Evolutionary conservation across 257 asterid genomes (phyloP), one percentile per base, ranked within the genome.

Genomic region (Echites panduratus): DNA sequence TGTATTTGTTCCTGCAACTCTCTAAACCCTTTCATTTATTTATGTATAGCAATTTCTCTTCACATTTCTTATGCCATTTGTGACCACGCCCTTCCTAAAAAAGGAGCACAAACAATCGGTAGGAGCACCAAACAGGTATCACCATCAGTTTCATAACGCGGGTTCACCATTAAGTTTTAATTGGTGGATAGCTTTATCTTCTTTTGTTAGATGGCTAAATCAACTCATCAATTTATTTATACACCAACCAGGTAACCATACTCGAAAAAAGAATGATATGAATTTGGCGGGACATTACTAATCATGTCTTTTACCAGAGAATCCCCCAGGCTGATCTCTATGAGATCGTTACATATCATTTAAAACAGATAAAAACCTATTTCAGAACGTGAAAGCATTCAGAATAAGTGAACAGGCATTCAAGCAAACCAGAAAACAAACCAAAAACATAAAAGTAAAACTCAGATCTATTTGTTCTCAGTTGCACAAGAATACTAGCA

Each of bases 381-480:
- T 45, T 4, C 50, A 5, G 40, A 9, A 19, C 9, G 24, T n/a
- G 7, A 40, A 29, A 40, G 54, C 54, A 70, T 40, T 38, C 10
- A 5, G 17, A 56, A 57, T 41, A 57, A 47, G 16, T 43, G 12
- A 14, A 71, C 38, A 41, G 38, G 44, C 14, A 53, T 50, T 50
- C 40, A 20, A 66, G 26, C 68, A 5, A 32, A 22, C 26, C 24
- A 29, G 41, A 40, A 22, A 26, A 61, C 41, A 35, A 16, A 17
- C 35, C 9, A 3, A 13, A 26, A 76, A 11, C 47, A 54, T 10
- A 17, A 16, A 43, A 35, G 10, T 43, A 12, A 54, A 35, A 70
- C 74, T 62, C 54, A 48, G 16, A 35, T 70, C 75, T 58, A 54
- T 64, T 66, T 67, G 73, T 44, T 66, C 66, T 43, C 52, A 5